Percentiles rank a stretch among this genome's conserved stretches.
Evolutionary conservation across 805 yeast species (phyloP).

Genomic region (Wickerhamomyces chambardii): DNA sequence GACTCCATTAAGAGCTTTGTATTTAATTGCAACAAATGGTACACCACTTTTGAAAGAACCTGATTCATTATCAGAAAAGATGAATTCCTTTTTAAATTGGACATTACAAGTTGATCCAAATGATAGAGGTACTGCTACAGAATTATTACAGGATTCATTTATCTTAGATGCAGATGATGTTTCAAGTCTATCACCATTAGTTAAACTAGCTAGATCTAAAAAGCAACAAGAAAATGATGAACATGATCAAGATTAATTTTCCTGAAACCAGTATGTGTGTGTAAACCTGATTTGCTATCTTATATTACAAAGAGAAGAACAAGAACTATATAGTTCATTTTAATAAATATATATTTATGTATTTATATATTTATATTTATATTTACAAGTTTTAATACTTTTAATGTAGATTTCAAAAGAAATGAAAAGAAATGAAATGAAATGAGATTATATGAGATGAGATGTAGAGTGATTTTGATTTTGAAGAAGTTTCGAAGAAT

Average conservation of each 20-base stretch:
- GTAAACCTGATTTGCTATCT: no score
- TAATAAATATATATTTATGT: no score
- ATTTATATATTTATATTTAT: no score
- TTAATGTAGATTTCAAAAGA: no score
- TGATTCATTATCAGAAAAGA: constrained; percentile 56
- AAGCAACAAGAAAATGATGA: constrained; percentile 32
- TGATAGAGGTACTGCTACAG: constrained; percentile 68
- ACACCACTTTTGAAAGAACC: constrained; percentile 92
- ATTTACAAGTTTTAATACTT: no score
- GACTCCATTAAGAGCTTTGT: constrained; percentile 88
- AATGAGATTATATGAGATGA: no score
- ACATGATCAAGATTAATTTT: constrained; percentile 11
- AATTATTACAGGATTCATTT: constrained; percentile 60
- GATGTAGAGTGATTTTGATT: no score
- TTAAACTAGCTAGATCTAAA: constrained; percentile 63
- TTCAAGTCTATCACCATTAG: constrained; percentile 59
- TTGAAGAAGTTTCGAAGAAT: no score
- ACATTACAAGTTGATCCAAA: constrained; percentile 81
- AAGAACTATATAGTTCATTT: no score
- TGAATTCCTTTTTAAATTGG: constrained; percentile 65
- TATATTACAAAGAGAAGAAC: no score
- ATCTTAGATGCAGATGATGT: constrained; percentile 55
- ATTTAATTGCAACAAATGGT: constrained; percentile 92
- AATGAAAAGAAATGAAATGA: no score
- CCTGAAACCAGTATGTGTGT: no score